Evolutionary conservation across 2,329 filamentous ascomycete genomes (phyloP).

Genomic region (Ambrosiella xylebori): DNA sequence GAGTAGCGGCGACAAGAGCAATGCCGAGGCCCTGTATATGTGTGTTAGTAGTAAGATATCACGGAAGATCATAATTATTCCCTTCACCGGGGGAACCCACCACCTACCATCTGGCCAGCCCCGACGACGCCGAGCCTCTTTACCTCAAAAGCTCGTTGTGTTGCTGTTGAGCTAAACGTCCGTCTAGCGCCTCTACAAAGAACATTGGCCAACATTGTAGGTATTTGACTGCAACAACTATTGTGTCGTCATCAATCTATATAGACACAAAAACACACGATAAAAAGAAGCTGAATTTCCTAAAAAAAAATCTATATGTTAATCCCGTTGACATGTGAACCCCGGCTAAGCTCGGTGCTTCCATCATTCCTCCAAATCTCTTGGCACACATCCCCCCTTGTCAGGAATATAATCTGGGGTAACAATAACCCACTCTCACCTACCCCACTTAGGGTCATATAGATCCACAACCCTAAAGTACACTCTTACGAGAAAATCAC

Average conservation of each 20-base stretch:
- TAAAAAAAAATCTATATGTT: too few species aligned
- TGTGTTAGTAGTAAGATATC: conserved; percentile 13
- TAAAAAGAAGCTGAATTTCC: too few species aligned
- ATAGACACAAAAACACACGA: too few species aligned
- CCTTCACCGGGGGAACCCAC: neutral
- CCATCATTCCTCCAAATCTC: neutral
- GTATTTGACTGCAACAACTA: neutral
- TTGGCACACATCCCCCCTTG: neutral
- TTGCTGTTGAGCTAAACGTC: conserved; percentile 53
- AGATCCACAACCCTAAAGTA: neutral
- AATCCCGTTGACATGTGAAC: neutral
- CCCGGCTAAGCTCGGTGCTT: neutral
- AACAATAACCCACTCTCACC: neutral
- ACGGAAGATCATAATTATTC: neutral
- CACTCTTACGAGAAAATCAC: neutral
- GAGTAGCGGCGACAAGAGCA: conserved; percentile 79
- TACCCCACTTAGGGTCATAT: neutral
- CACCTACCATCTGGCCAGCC: conserved; percentile 69
- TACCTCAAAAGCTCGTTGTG: conserved; percentile 41
- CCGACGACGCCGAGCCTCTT: conserved; percentile 84
- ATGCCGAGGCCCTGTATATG: conserved; percentile 68
- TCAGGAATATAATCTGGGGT: conserved; percentile 1
- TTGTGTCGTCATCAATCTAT: too few species aligned
- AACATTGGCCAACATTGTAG: neutral
- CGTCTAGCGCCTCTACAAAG: conserved; percentile 21